These are phyloP conservation scores for Colletotrichum orbiculare DNA, from an alignment of 2,329 filamentous ascomycete species.

Conservation along the genomic window DNA sequence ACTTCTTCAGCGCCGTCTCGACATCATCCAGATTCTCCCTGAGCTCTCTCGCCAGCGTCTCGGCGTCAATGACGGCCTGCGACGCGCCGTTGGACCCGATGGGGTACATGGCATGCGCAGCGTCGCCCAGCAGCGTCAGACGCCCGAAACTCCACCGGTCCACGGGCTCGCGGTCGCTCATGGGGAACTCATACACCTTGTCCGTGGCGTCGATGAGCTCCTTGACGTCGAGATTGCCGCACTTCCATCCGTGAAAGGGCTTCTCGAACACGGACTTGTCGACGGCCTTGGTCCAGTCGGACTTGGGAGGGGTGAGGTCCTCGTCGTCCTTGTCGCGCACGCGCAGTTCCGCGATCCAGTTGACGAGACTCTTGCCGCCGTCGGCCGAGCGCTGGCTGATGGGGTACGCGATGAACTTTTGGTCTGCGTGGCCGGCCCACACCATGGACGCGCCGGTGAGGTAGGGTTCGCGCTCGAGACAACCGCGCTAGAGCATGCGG, in stretches of 20 bases:
- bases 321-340: constrained; percentile 16
- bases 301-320: constrained; percentile 19
- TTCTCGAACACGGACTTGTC: constrained; percentile 24
- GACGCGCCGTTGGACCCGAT: constrained; percentile 38
- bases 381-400: constrained; percentile 24
- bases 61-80: constrained; percentile 25
- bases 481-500: constrained; percentile 29
- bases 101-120: constrained; percentile 38
- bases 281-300: constrained; percentile 24
- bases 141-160: constrained; percentile 37
- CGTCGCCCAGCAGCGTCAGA: constrained; percentile 37
- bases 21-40: constrained; percentile 4
- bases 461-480: constrained; percentile 20
- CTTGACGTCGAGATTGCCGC: constrained; percentile 18
- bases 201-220: constrained; percentile 20
- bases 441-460: constrained; percentile 28
- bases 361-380: constrained; percentile 21
- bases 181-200: constrained; percentile 30
- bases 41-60: constrained; percentile 15
- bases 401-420: constrained; percentile 31
- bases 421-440: constrained; percentile 29
- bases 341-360: constrained; percentile 30
- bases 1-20: constrained; percentile 9
- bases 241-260: constrained; percentile 14
- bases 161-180: constrained; percentile 36